Base-by-base conservation (phyloP, 2,329 filamentous ascomycete species). In the Neofusicoccum ribis region DNA sequence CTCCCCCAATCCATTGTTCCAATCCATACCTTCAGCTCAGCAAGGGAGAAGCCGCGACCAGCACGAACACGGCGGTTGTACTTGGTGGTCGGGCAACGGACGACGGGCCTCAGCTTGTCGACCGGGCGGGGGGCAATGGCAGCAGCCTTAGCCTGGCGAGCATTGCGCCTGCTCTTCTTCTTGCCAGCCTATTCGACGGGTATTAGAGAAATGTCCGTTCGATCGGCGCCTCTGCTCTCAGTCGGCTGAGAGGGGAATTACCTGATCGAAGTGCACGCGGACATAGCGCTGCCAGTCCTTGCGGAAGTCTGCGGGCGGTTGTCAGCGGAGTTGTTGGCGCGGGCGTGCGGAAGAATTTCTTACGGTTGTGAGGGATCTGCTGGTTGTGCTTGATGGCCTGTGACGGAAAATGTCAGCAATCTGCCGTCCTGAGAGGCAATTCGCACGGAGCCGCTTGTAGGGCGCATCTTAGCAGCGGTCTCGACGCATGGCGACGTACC, bases 241-340 rank as follows among this genome's bases (percentile, higher is more conserved):
- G 69, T 65, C 68, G 67, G 67, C 66, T 77, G 79, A 82, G 77
- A 81, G 81, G 83, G 83, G 80, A 83, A 79, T 85, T 94, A 96
- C 94, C 93, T 98, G 95, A 88, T 99, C 93, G 87, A 99, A 99
- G 89, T 99, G 95, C 84, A 92, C 91, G 85, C 93, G 92, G 81
- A 99, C 95, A 86, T 93, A 92, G 86, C 93, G 92, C 85, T 98
- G 93, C 95, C 95, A 99, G 88, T 99, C 93, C 92, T 97, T 97
- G 86, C 92, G 93, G 92, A 97, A 97, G 83, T 97, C 91, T 95
- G 79, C 70, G 72, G 73, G 64, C 65, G 66, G 70, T 79, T 71
- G 79, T 74, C 69, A 70, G 63, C 36, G 20, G 17, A 12, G 9
- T 3, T 3, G n/a, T 8, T n/a, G n/a, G 5, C 11, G 4, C 1